Base-by-base conservation (phyloP, 768 basidiomycete genomes). In the Suillus weaverae region DNA sequence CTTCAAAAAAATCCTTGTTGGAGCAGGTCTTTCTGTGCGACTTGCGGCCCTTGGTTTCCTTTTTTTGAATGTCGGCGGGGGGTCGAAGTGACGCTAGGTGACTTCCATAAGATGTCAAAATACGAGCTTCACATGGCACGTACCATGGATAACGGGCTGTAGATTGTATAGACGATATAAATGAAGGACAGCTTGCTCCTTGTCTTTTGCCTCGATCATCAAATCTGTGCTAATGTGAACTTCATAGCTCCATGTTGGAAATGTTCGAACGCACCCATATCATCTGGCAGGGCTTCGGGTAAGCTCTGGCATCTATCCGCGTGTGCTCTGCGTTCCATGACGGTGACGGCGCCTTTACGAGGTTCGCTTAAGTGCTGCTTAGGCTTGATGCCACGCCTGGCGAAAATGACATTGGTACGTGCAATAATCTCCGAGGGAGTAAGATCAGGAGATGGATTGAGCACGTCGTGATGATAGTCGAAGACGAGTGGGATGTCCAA, bases 161-260 rank as follows among this genome's bases (percentile, higher is more conserved):
- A 96, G 74, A 54, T 79, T 81, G 70, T 97, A 97, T 36, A 91
- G 88, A 64, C 94, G 75, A 72, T 93, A 88, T 53, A 97, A 71
- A 66, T 96, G 87, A 63, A 97, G 83, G 6, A 97, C 95, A 2
- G 95, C 95, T 73, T 96, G 95, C 74, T 97, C 95, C 78, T 95
- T 92, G 75, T 92, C 92, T 74, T 95, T 94, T 3, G 93, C 93
- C 81, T 96, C 94, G 64, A 95, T 94, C 94, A 96, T 95, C 68
- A 96, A 71, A 78, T 96, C 94, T 71, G 82, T 70, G 46, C 14
- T 22, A 26, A 4, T 30, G 3, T 41, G 26, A 44, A 67, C 71
- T 48, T 65, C 66, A 67, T 55, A 64, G 60, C 67, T 55, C 26
- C 6, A 6, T 54, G 4, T 26, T 39, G 8, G 53, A 43, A 32